Conservation (phyloP, 2,329 filamentous ascomycete genomes). For the Paracoccidioides brasiliensis region DNA sequence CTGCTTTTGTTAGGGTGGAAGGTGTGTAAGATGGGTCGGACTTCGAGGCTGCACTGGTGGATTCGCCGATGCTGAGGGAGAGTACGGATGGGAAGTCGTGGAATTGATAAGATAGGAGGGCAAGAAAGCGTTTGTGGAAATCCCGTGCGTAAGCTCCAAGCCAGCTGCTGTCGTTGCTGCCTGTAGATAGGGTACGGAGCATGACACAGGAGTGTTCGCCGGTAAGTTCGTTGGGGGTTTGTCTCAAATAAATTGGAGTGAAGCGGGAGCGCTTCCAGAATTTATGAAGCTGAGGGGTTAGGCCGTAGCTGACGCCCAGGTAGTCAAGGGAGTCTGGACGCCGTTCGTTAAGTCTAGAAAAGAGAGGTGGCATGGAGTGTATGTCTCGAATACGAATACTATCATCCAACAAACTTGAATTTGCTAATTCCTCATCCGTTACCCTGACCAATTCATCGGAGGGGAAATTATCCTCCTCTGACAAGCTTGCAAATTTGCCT, state of each 20-base stretch:
- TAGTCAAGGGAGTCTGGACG: constrained; percentile 75
- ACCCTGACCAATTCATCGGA: constrained; percentile 58
- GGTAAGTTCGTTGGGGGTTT: constrained; percentile 91
- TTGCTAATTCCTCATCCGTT: constrained; percentile 68
- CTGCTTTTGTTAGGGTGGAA: constrained; percentile 52
- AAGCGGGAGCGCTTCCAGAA: constrained; percentile 92
- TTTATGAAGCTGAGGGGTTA: constrained; percentile 76
- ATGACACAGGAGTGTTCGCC: constrained; percentile 98
- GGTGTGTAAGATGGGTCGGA: constrained; percentile 45
- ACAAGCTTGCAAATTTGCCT: constrained; percentile 74
- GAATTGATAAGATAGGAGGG: constrained; percentile 86
- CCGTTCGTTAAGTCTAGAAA: constrained; percentile 74
- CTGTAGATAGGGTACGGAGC: constrained; percentile 59
- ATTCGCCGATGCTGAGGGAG: constrained; percentile 78
- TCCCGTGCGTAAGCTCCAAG: constrained; percentile 81
- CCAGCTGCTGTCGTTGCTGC: constrained; percentile 60
- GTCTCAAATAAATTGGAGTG: constrained; percentile 80
- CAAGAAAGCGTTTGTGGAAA: constrained; percentile 88
- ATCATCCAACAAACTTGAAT: constrained; percentile 65
- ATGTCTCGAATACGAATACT: constrained; percentile 85
- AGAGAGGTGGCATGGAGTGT: constrained; percentile 81
- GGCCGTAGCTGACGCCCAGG: constrained; percentile 84
- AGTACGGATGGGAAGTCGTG: constrained; percentile 63
- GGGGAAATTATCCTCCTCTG: constrained; percentile 49
- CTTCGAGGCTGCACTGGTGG: constrained; percentile 59